Conservation (phyloP, 2,329 filamentous ascomycete genomes). For the Bipolaris bicolor region DNA sequence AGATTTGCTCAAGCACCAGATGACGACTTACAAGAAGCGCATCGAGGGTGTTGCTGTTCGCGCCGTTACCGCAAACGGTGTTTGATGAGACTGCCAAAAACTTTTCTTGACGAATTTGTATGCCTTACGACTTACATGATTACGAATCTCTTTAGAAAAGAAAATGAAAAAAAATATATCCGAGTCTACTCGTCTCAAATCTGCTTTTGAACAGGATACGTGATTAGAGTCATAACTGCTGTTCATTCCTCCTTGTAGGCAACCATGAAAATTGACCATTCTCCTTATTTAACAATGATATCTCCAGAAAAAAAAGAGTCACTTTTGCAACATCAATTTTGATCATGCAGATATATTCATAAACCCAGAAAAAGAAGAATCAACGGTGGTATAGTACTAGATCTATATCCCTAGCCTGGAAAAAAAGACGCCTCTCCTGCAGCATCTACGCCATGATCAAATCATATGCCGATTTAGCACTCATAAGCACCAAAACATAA, state of each 20-base stretch:
- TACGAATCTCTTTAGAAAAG: not conserved
- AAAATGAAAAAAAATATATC: no score
- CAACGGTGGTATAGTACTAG: no score
- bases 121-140: not conserved
- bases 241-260: no score
- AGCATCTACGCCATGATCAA: constrained; percentile 23
- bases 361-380: no score
- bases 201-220: no score
- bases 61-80: constrained; percentile 63
- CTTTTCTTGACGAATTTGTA: not conserved
- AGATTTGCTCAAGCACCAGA: constrained; percentile 79
- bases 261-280: no score
- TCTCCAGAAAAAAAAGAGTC: not conserved
- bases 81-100: not conserved
- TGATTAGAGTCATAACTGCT: no score
- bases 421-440: no score
- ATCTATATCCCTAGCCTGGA: no score
- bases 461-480: constrained; percentile 35
- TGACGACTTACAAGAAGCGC: constrained; percentile 75
- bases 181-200: no score
- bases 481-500: constrained; percentile 36
- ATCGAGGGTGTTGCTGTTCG: constrained; percentile 74
- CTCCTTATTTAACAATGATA: not conserved
- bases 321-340: no score
- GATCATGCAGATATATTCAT: no score